phyloP scores from a whole-genome alignment of 1,139 yeast species.

The Eremothecium coryli region DNA sequence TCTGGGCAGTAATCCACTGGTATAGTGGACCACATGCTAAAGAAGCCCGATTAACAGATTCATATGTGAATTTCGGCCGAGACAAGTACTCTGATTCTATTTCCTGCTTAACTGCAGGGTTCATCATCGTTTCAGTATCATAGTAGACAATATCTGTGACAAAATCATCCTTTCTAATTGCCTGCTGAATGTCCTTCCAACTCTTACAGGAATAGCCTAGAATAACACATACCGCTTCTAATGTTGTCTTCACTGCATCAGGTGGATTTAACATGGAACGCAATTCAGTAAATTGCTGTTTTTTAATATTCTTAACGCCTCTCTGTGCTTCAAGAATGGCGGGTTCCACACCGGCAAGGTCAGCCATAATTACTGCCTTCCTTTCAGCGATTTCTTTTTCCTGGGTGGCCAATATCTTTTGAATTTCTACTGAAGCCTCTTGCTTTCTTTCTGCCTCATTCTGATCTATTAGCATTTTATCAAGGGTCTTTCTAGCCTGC shows the following conservation, averaged over 20 bases:
- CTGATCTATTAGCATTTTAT: conserved; percentile 75
- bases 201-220: conserved; percentile 59
- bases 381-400: conserved; percentile 54
- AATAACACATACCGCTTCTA: conserved; percentile 81
- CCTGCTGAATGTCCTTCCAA: conserved; percentile 83
- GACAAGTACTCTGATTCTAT: conserved; percentile 57
- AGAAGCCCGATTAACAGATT: conserved; percentile 77
- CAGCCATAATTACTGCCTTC: conserved; percentile 46
- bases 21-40: conserved; percentile 91
- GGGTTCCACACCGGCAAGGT: conserved; percentile 72
- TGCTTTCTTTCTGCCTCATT: conserved; percentile 88
- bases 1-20: conserved; percentile 86
- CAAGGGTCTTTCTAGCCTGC: conserved; percentile 65
- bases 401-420: conserved; percentile 58
- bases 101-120: conserved; percentile 41
- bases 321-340: conserved; percentile 73
- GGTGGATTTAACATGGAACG: conserved; percentile 92
- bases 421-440: conserved; percentile 75
- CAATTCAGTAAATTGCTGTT: conserved; percentile 83
- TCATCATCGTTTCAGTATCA: conserved; percentile 53
- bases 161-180: conserved; percentile 78
- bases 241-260: conserved; percentile 68
- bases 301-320: conserved; percentile 85
- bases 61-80: conserved; percentile 57
- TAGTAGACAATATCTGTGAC: conserved; percentile 74